phyloP scores from a whole-genome alignment of 2,329 filamentous ascomycete species.

The Colletotrichum ledebouriae region DNA sequence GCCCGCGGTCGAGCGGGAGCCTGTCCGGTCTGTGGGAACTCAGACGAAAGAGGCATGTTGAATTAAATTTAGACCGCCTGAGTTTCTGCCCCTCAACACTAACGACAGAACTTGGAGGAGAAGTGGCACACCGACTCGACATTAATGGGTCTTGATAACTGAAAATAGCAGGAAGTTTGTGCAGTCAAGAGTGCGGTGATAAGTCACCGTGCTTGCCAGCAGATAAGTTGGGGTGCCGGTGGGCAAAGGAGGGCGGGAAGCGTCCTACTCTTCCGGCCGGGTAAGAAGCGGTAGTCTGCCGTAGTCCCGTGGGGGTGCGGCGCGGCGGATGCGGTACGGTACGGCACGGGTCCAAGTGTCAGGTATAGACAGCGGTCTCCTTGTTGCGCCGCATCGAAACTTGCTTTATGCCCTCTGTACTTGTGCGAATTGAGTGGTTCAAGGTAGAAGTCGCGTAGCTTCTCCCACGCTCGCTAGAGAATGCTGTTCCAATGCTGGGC shows the following conservation, averaged over 20 bases:
- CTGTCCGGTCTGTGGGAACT: too few relatives aligned
- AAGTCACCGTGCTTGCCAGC: background rate
- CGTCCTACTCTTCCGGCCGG: constrained; percentile 29
- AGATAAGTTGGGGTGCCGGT: background rate
- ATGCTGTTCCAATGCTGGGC: too few relatives aligned
- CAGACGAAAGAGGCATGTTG: background rate
- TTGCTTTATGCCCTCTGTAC: background rate
- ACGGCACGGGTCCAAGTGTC: background rate
- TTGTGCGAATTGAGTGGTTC: too few relatives aligned
- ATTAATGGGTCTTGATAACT: background rate
- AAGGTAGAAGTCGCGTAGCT: background rate
- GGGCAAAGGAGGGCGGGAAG: constrained; percentile 1
- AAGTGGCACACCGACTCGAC: constrained; percentile 16
- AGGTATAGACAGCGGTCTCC: too few relatives aligned
- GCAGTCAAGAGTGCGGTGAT: constrained; percentile 17
- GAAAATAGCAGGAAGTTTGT: background rate
- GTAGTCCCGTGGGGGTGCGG: constrained; percentile 1
- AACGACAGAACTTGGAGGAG: background rate
- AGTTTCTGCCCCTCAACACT: background rate
- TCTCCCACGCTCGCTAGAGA: background rate
- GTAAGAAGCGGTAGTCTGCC: constrained; percentile 15
- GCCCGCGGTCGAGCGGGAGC: constrained; percentile 14
- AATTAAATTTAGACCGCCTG: constrained; percentile 20
- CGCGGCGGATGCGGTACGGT: constrained; percentile 13
- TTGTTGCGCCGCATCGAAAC: background rate